A percentile compares a stretch with the other conserved stretches of the same genome.
Evolutionary conservation across 805 yeast genomes (phyloP).

Genomic region (Myxozyma nipponensis): DNA sequence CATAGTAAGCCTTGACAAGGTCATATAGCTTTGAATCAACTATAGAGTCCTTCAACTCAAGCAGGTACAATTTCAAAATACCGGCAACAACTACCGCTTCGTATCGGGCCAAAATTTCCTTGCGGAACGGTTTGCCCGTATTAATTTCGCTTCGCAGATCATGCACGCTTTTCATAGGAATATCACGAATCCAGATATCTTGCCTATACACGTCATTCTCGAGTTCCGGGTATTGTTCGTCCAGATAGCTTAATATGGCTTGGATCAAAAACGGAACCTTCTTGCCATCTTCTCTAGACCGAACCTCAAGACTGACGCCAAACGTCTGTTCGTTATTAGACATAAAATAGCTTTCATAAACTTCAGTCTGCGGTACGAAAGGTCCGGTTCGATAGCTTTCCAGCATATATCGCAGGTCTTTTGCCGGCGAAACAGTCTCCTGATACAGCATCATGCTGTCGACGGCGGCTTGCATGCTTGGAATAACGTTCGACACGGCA

Average conservation of each 20-base stretch:
- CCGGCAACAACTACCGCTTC: constrained; percentile 61
- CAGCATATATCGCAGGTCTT: constrained; percentile 62
- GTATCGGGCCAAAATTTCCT: constrained; percentile 37
- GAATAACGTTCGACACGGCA: constrained; percentile 57
- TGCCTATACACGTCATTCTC: constrained; percentile 65
- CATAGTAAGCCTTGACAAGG: constrained; percentile 62
- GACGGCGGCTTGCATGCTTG: constrained; percentile 53
- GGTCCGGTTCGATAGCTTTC: constrained; percentile 70
- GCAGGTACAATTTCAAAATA: constrained; percentile 64
- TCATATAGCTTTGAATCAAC: constrained; percentile 65
- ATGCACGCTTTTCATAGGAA: constrained; percentile 59
- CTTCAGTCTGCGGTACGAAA: constrained; percentile 65
- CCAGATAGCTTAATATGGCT: constrained; percentile 61
- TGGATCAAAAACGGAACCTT: constrained; percentile 68
- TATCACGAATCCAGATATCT: constrained; percentile 64
- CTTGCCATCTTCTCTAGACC: constrained; percentile 66
- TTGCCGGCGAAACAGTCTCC: constrained; percentile 65
- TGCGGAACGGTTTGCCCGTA: constrained; percentile 30
- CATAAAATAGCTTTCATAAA: constrained; percentile 77
- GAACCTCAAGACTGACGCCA: constrained; percentile 71
- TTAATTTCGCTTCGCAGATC: constrained; percentile 55
- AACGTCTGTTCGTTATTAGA: constrained; percentile 57
- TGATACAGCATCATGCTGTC: constrained; percentile 63
- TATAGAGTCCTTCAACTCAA: constrained; percentile 77
- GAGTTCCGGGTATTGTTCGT: constrained; percentile 60